phyloP scores from a whole-genome alignment of 2,329 filamentous ascomycete species.

The Dryadomyces quercivorus region DNA sequence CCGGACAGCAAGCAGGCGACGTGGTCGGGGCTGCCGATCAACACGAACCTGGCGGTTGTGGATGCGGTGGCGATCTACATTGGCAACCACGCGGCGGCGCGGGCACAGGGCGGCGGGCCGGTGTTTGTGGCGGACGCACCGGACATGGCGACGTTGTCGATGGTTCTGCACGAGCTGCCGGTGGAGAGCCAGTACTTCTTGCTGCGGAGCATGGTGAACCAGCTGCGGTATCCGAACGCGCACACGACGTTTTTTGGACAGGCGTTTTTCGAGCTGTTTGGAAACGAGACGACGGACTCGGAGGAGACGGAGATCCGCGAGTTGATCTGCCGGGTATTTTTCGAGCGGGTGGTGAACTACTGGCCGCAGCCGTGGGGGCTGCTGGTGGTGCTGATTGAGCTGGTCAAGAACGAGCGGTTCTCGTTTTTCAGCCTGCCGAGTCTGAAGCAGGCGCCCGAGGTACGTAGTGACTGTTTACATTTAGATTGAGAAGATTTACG shows the following conservation, averaged over 20 bases:
- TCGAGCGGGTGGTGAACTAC: slow-evolving; percentile 78
- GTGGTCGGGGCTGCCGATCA: slow-evolving; percentile 54
- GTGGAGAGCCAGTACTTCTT: slow-evolving; percentile 77
- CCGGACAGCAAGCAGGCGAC: slow-evolving; percentile 45
- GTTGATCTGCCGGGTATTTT: slow-evolving; percentile 76
- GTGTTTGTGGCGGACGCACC: slow-evolving; percentile 53
- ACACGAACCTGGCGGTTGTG: slow-evolving; percentile 58
- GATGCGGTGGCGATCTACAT: slow-evolving; percentile 78
- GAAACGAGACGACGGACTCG: slow-evolving; percentile 56
- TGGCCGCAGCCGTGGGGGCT: slow-evolving; percentile 95
- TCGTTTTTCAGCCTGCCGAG: slow-evolving; percentile 89
- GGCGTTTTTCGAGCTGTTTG: slow-evolving; percentile 74
- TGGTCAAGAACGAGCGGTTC: slow-evolving; percentile 83
- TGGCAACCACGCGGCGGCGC: slow-evolving; percentile 57
- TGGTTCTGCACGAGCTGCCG: slow-evolving; percentile 61
- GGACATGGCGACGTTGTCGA: slow-evolving; percentile 62
- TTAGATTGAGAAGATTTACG: no score
- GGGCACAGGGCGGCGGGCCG: slow-evolving; percentile 46
- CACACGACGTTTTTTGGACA: slow-evolving; percentile 91
- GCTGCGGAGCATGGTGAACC: slow-evolving; percentile 74
- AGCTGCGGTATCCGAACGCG: slow-evolving; percentile 79
- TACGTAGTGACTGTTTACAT: slow-evolving; percentile 26
- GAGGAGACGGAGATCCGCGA: slow-evolving; percentile 77
- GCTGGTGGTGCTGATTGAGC: slow-evolving; percentile 74
- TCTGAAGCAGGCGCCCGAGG: slow-evolving; percentile 81